These are phyloP conservation scores for Leccinum variicolor DNA, from an alignment of 768 basidiomycete species.

Conservation along the genomic window DNA sequence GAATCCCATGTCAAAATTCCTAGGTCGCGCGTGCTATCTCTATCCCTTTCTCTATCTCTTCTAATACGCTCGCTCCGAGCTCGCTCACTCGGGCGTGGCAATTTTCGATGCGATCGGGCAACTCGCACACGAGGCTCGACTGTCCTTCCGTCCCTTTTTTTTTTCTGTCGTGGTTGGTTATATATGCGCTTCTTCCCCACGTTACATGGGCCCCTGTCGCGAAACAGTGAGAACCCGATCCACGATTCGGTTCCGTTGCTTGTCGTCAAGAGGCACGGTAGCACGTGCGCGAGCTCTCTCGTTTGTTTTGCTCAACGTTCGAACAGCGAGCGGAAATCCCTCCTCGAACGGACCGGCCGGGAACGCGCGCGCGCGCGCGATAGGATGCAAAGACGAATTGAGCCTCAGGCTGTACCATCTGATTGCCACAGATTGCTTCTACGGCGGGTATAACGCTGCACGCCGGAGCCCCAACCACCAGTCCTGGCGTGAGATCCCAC, in stretches of 20 bases:
- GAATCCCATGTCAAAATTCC: not conserved
- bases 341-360: not conserved
- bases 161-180: not conserved
- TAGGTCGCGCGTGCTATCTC: not conserved
- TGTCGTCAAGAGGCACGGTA: not conserved
- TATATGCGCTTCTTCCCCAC: conserved; percentile 8
- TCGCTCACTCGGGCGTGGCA: not conserved
- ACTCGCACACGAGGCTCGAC: not conserved
- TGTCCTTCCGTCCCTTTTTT: not conserved
- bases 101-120: not conserved
- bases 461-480: not conserved
- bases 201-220: conserved; percentile 10
- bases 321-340: not conserved
- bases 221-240: not conserved
- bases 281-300: not conserved
- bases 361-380: not conserved
- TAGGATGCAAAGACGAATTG: not conserved
- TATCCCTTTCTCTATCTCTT: not conserved
- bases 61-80: not conserved
- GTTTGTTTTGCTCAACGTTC: not conserved
- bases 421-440: not conserved
- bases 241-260: not conserved
- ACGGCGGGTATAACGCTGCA: conserved; percentile 3
- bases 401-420: not conserved
- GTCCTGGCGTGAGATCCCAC: conserved; percentile 1